Base-by-base conservation (phyloP, 2,329 filamentous ascomycete genomes). In the Penicillium sp. region DNA sequence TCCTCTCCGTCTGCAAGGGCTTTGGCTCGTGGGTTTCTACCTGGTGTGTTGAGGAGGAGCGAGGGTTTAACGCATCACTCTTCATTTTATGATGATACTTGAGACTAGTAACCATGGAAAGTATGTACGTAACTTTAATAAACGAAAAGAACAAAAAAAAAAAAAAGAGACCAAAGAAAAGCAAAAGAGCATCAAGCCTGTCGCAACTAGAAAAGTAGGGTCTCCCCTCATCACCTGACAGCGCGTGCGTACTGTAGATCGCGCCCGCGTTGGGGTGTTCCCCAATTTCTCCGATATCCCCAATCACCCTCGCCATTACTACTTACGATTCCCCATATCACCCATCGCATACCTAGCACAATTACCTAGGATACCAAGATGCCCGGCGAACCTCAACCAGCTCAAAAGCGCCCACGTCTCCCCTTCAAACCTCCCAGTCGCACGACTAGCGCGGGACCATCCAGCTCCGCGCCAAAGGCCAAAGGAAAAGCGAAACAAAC, bases 391-490 rank as follows among this genome's bases (percentile, higher is more conserved):
- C 67, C 63, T 47, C 70, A 66, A 58, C 59, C 64, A 6, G 55
- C 68, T 2, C 66, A 72, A 25, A 79, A 78, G 60, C 70, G 74
- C 48, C 68, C 72, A 52, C 70, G 66, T 15, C 73, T 77, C 19
- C 74, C 77, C n/a, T 79, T 79, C 68, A 79, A 79, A 4, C 76
- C 77, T 38, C 78, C 77, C 3, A 73, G 77, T 49, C 70, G 70
- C 47, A 66, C 70, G 25, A 62, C 67, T 41, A 64, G 59, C 29
- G 66, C 65, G 31, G 64, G 60, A 10, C 65, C 66, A 58, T 68
- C 68, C 21, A 59, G 31, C 19, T 44, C 60, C 52, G 62, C 62
- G 55, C 41, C 60, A 25, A 68, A 68, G 50, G n/a, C 61, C 31
- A 67, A 61, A 49, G 56, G 57, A 43, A 62, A 67, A 35, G 48